Base-by-base conservation (phyloP, 148 eudicot species). In the Camellia japonica region DNA sequence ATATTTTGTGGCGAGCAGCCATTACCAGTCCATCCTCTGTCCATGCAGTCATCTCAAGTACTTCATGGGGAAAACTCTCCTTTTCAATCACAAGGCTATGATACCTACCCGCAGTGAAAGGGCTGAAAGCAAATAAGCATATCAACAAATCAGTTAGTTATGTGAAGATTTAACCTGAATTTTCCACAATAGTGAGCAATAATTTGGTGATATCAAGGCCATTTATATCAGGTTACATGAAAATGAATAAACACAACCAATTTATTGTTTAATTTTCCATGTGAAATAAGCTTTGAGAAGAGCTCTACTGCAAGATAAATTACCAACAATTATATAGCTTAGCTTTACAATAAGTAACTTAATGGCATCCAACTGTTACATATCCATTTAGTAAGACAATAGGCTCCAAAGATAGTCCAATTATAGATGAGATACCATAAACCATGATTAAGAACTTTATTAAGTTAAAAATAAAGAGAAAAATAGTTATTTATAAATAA, bases 41-140 rank as follows among this genome's bases (percentile, higher is more conserved):
- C 99, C 98, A 94, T 52, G 99, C 99, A 10, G 98, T 94, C 69
- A 96, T 87, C 87, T 97, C 99, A 67, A 97, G 99, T 60, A 30
- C 93, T 0, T 91, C 97, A 81, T 75, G 81, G 14, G 99, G 99
- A 85, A 97, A 97, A 81, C 86, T 87, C 62, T 92, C 95, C 87
- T 89, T 89, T 67, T 90, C 91, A 71, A 97, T 91, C 82, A 97
- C 99, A 76, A 97, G 99, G 85, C 99, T 97, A 76, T 97, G 99
- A 85, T 97, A 97, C 87, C 99, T 89, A n/a, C 90, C 99, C 75
- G 93, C 98, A 73, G 90, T 89, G 75, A 97, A 97, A 19, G 99
- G 99, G 82, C 98, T 97, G 92, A 77, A 64, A 83, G 59, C 78
- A 81, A 84, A 49, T 47, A 66, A 56, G 79, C 9, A 75, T 20